Base-by-base conservation (phyloP, 169 alveolate genomes). In the Plasmodium yoelii region DNA sequence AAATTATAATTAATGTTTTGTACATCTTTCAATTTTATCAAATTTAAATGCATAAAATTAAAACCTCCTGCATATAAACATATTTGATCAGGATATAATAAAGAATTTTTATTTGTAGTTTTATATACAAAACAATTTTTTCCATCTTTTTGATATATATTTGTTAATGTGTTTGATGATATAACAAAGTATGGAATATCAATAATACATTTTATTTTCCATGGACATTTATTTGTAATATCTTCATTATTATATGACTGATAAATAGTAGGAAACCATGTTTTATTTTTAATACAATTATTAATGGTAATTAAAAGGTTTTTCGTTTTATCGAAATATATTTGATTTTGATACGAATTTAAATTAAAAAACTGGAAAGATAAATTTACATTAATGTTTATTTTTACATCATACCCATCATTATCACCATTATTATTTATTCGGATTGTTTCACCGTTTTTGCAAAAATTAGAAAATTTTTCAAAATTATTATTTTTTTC, bases 201-300 rank as follows among this genome's bases (percentile, higher is more conserved):
- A 86, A 70, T 71, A 46, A 46, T 86, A 65, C 22, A 86, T 39
- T 22, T 26, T 1, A 28, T 12, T 42, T n/a, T 39, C 91, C 91
- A 86, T 18, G 44, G 26, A 70, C 87, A 70, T 86, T 19, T 86
- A 18, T 65, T 51, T 34, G 2, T 34, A 34, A 3, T 34, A 34
- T 3, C 7, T 69, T 68, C 57, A 39, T 53, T 49, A 51, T 68
- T 68, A 18, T 59, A 28, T 12, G 44, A 26, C 59, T 69, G 59
- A 18, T 86, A 59, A 15, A 86, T 26, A 12, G 91, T 86, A 12
- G 91, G 91, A 64, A 86, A 86, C 87, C 87, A 86, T 0, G 91
- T 49, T 61, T 73, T 46, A 22, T 57, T 24, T 59, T 73, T 57
- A 1, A 75, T 4, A 86, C 70, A 86, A 61, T 86, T 86, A 34